Evolutionary conservation across 140 eudicot species (phyloP).

Genomic region (Bidens hawaiensis): DNA sequence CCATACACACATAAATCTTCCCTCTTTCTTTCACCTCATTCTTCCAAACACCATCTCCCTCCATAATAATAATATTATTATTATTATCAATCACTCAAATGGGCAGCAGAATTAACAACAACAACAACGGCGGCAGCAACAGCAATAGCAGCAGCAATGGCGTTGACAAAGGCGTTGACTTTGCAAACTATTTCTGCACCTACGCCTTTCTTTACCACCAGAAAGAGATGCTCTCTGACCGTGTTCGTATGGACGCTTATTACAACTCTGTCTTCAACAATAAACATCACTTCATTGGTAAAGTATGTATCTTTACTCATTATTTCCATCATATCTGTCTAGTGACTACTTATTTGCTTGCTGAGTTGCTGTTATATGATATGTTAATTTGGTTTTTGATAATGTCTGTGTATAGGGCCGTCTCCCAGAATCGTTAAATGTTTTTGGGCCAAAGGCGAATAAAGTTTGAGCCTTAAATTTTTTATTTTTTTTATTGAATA

Average conservation of each 20-base stretch:
- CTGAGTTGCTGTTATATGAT: no score
- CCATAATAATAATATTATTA: not conserved
- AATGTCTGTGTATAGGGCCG: no score
- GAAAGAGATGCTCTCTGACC: slow-evolving; percentile 97
- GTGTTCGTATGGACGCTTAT: slow-evolving; percentile 96
- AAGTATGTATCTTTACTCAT: slow-evolving; percentile 36
- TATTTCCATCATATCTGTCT: no score
- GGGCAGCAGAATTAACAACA: slow-evolving; percentile 38
- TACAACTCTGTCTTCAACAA: slow-evolving; percentile 71
- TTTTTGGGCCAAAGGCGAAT: no score
- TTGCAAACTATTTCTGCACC: slow-evolving; percentile 96
- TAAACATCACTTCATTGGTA: slow-evolving; percentile 63
- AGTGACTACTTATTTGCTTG: no score
- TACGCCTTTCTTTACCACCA: slow-evolving; percentile 97
- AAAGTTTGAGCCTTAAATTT: no score
- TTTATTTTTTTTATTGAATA: no score
- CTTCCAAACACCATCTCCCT: slow-evolving; percentile 20
- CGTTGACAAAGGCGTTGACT: slow-evolving; percentile 90
- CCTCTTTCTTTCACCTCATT: slow-evolving; percentile 4
- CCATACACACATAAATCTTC: slow-evolving; percentile 16
- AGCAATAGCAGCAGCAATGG: slow-evolving; percentile 28
- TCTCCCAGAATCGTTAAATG: no score
- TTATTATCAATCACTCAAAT: not conserved
- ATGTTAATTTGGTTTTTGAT: no score
- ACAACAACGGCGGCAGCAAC: slow-evolving; percentile 15